Percentiles rank a stretch among this genome's conserved stretches.
phyloP scores from a whole-genome alignment of 305 asterid species.

The Solanum hybrid region DNA sequence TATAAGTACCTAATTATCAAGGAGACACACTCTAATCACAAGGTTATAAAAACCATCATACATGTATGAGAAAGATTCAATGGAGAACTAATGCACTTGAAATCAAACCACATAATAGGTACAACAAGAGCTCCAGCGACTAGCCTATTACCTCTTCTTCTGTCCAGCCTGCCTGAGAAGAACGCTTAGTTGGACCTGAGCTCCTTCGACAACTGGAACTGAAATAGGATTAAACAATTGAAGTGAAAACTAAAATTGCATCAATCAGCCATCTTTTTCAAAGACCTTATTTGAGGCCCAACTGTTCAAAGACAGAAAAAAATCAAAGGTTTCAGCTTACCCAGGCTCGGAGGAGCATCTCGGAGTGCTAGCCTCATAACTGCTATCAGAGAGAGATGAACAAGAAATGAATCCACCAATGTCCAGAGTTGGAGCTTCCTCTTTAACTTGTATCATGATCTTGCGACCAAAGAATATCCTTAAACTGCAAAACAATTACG shows the following conservation, averaged over 20 bases:
- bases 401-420: slow-evolving; percentile 22
- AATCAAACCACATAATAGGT: not conserved
- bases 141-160: slow-evolving; percentile 55
- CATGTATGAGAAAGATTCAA: not conserved
- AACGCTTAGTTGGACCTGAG: slow-evolving; percentile 43
- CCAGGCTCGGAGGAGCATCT: not conserved
- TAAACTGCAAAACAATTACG: not conserved
- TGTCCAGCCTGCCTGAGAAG: slow-evolving; percentile 93
- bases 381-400: slow-evolving; percentile 5
- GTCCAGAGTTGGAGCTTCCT: slow-evolving; percentile 28
- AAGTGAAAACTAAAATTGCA: not conserved
- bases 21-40: not conserved
- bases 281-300: not conserved
- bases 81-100: not conserved
- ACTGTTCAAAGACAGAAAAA: not conserved
- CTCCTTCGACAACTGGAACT: slow-evolving; percentile 31
- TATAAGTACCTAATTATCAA: not conserved
- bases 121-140: not conserved
- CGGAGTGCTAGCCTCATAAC: not conserved
- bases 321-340: not conserved
- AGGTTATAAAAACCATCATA: not conserved
- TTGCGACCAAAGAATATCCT: not conserved
- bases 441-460: slow-evolving; percentile 32
- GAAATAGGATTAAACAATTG: not conserved
- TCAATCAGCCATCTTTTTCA: not conserved